Evolutionary conservation across 2,329 filamentous ascomycete genomes (phyloP).

Genomic region (Colletotrichum karsti): DNA sequence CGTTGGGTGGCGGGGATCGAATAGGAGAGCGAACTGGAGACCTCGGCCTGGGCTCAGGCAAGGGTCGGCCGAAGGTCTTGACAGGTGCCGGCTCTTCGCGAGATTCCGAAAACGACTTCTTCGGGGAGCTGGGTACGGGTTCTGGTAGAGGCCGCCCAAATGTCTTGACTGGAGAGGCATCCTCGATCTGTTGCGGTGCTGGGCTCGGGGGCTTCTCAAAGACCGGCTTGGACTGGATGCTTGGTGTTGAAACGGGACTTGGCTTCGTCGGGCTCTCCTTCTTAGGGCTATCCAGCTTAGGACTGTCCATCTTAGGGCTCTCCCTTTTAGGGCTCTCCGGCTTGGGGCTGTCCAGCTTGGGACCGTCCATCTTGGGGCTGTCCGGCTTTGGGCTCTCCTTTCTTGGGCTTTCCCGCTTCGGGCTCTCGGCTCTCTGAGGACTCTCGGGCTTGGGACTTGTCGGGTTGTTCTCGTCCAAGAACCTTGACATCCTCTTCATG

Average conservation of each 20-base stretch:
- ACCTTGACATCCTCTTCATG: conserved; percentile 66
- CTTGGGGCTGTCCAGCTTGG: conserved; percentile 20
- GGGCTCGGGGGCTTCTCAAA: conserved; percentile 24
- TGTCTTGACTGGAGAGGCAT: conserved; percentile 45
- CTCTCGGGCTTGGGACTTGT: conserved; percentile 30
- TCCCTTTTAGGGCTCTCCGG: not conserved
- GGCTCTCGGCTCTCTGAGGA: conserved; percentile 21
- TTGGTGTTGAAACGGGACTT: conserved; percentile 11
- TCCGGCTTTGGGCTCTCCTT: conserved; percentile 32
- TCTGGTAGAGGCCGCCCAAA: conserved; percentile 39
- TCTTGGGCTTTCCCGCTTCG: no score
- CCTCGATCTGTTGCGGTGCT: conserved; percentile 21
- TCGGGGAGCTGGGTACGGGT: conserved; percentile 34
- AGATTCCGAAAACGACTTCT: conserved; percentile 30
- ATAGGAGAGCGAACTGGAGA: conserved; percentile 16
- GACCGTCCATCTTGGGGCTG: conserved; percentile 12
- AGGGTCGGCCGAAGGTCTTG: conserved; percentile 41
- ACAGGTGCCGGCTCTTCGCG: conserved; percentile 40
- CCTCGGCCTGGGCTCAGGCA: conserved; percentile 34
- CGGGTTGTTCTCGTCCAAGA: conserved; percentile 56
- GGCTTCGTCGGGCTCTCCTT: conserved; percentile 31
- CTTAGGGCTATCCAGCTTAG: not conserved
- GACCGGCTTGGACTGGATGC: conserved; percentile 23
- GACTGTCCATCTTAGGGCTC: not conserved
- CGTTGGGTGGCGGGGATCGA: conserved; percentile 15